Evolutionary conservation across 345 rosid genomes (phyloP).

Genomic region (Luvunga scandens): DNA sequence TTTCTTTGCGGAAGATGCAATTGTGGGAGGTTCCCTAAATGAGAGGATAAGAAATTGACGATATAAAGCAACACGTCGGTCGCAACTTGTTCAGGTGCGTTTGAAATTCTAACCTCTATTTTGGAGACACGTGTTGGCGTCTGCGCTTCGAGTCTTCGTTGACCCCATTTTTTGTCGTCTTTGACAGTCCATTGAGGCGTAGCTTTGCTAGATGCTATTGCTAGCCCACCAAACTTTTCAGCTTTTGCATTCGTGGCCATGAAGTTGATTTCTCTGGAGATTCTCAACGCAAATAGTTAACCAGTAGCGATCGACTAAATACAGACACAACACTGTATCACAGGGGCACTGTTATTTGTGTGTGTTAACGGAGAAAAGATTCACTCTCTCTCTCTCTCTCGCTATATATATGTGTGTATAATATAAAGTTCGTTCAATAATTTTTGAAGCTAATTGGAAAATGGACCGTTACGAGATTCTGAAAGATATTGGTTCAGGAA

Average conservation of each 20-base stretch:
- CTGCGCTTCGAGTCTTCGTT: constrained; percentile 5
- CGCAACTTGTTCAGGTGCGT: constrained; percentile 19
- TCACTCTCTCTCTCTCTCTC: too few relatives aligned
- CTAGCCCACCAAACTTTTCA: not conserved
- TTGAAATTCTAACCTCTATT: constrained; percentile 10
- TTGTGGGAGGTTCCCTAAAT: not conserved
- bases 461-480: constrained; percentile 79
- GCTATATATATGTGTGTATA: not conserved
- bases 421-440: not conserved
- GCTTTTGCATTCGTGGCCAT: constrained; percentile 10
- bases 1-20: not conserved
- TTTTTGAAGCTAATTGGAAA: constrained; percentile 12
- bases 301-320: not conserved
- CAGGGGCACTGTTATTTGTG: too few relatives aligned
- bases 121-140: constrained; percentile 26
- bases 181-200: constrained; percentile 5
- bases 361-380: too few relatives aligned
- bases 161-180: constrained; percentile 1
- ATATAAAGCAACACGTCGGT: constrained; percentile 6
- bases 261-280: constrained; percentile 8
- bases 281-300: constrained; percentile 14
- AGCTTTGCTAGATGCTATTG: too few relatives aligned
- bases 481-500: constrained; percentile 86
- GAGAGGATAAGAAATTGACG: constrained; percentile 10
- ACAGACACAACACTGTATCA: too few relatives aligned